Percentiles rank a stretch among this genome's conserved stretches.
These are phyloP conservation scores for Krasilnikovozyma curviuscula DNA, from an alignment of 768 basidiomycete genomes.

Conservation along the genomic window DNA sequence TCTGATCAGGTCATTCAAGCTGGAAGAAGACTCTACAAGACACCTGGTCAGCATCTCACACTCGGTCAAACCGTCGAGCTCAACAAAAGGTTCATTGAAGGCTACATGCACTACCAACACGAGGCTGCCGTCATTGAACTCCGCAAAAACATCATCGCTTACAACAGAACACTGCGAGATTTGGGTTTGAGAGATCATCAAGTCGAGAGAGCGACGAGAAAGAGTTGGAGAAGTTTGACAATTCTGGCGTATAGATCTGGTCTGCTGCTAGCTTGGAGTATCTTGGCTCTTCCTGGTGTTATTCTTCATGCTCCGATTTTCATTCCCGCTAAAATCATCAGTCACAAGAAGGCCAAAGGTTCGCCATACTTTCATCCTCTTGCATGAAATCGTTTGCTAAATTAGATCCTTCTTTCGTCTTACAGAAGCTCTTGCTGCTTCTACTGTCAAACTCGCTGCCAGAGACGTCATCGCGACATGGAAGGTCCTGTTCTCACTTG, in stretches of 20 bases:
- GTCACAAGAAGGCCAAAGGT: constrained; percentile 79
- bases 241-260: constrained; percentile 63
- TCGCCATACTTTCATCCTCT: constrained; percentile 2
- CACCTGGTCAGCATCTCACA: constrained; percentile 81
- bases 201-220: constrained; percentile 71
- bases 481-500: constrained; percentile 88
- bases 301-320: constrained; percentile 86
- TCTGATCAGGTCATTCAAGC: constrained; percentile 70
- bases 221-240: constrained; percentile 61
- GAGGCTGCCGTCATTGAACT: constrained; percentile 72
- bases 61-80: constrained; percentile 90
- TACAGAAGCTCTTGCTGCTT: constrained; percentile 83
- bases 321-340: constrained; percentile 68
- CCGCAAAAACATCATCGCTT: constrained; percentile 59
- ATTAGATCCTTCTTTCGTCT: background rate
- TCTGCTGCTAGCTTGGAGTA: constrained; percentile 59
- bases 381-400: background rate
- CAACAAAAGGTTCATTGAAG: constrained; percentile 78
- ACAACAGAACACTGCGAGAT: constrained; percentile 71
- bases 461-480: constrained; percentile 92
- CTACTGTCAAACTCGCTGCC: constrained; percentile 85
- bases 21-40: constrained; percentile 75
- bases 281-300: constrained; percentile 72
- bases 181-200: constrained; percentile 88
- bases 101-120: constrained; percentile 78